phyloP scores from a whole-genome alignment of 306 rosid species.

The Arachis hypogaea region DNA sequence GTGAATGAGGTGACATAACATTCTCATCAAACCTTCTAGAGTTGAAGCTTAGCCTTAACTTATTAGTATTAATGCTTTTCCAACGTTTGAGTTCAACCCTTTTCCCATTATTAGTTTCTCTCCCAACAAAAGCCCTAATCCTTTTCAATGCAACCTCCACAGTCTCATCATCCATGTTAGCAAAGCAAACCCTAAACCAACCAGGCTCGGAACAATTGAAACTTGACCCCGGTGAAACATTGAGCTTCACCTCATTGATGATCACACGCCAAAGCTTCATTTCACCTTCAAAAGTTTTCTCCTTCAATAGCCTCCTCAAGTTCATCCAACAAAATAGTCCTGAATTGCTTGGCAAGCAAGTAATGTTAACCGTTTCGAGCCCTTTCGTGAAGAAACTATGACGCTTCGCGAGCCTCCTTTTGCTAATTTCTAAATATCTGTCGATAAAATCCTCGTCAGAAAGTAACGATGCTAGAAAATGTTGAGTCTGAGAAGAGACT shows the following conservation, averaged over 20 bases:
- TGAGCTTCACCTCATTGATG: constrained; percentile 71
- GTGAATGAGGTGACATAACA: constrained; percentile 73
- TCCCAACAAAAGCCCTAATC: constrained; percentile 58
- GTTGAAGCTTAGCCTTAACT: constrained; percentile 61
- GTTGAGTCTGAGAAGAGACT: constrained; percentile 79
- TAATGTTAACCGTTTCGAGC: constrained; percentile 61
- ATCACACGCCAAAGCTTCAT: constrained; percentile 74
- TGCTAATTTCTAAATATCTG: constrained; percentile 50
- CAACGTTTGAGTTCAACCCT: constrained; percentile 36
- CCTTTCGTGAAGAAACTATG: constrained; percentile 49
- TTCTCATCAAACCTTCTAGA: constrained; percentile 61
- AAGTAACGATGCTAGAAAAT: constrained; percentile 68
- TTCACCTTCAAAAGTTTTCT: constrained; percentile 63
- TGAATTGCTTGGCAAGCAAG: constrained; percentile 71
- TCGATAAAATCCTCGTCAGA: constrained; percentile 59
- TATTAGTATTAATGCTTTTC: constrained; percentile 11
- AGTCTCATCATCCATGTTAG: constrained; percentile 80
- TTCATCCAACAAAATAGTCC: constrained; percentile 92
- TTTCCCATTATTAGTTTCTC: constrained; percentile 29
- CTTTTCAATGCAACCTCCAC: constrained; percentile 67
- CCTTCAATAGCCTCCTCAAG: constrained; percentile 54
- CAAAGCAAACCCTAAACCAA: constrained; percentile 93
- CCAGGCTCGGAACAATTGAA: constrained; percentile 80
- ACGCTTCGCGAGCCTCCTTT: constrained; percentile 55
- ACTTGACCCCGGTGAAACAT: constrained; percentile 85